These are phyloP conservation scores for Alternaria ethzedia DNA, from an alignment of 2,329 filamentous ascomycete genomes.

Conservation along the genomic window DNA sequence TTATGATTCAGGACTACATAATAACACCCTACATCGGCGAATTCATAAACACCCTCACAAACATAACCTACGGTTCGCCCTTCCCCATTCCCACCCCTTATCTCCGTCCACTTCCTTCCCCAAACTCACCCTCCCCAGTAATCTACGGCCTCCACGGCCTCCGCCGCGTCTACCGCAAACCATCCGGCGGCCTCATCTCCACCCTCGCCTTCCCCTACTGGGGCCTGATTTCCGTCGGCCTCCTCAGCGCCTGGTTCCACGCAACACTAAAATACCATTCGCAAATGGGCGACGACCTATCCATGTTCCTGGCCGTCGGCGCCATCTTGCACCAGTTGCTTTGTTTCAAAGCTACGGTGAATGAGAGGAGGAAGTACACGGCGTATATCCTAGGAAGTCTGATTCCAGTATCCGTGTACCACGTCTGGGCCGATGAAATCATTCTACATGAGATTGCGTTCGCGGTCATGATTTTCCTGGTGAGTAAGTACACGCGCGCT, in stretches of 20 bases:
- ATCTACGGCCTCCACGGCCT: conserved; percentile 47
- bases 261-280: conserved; percentile 54
- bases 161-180: conserved; percentile 27
- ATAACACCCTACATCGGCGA: conserved; percentile 61
- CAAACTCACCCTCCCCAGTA: conserved; percentile 24
- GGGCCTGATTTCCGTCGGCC: conserved; percentile 52
- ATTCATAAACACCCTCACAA: conserved; percentile 61
- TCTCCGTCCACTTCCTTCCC: no score
- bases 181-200: conserved; percentile 40
- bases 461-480: conserved; percentile 50
- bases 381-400: conserved; percentile 36
- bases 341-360: conserved; percentile 46
- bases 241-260: conserved; percentile 53
- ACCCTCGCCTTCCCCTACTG: conserved; percentile 50
- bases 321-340: conserved; percentile 60
- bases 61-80: conserved; percentile 56
- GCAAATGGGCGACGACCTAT: conserved; percentile 63
- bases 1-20: conserved; percentile 57
- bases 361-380: conserved; percentile 33
- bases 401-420: conserved; percentile 45
- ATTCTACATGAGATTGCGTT: conserved; percentile 49
- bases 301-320: conserved; percentile 63
- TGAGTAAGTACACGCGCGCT: conserved; percentile 38
- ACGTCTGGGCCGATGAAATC: conserved; percentile 49
- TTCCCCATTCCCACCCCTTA: background rate